Evolutionary conservation across 2,329 filamentous ascomycete species (phyloP).

Genomic region (Leptosphaerulina australis): DNA sequence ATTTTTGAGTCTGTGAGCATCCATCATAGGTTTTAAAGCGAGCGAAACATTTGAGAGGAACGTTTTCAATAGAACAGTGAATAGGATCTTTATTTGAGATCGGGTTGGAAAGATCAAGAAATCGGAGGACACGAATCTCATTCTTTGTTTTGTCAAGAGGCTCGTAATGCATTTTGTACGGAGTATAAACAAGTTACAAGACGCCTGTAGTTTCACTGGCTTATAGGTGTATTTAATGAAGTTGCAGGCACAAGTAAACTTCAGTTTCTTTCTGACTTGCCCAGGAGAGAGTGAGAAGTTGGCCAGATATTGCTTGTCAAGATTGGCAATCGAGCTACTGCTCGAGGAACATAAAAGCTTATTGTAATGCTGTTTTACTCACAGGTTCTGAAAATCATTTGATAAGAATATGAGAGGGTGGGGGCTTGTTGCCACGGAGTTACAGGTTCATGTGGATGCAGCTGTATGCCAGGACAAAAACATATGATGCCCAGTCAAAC

Average conservation of each 20-base stretch:
- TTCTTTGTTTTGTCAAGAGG: constrained; percentile 3
- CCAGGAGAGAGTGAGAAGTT: not conserved
- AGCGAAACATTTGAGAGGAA: not conserved
- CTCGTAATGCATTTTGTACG: constrained; percentile 3
- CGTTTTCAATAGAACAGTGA: constrained; percentile 7
- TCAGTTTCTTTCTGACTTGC: not conserved
- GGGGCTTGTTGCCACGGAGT: not conserved
- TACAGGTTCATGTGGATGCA: not conserved
- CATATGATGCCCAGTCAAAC: not conserved
- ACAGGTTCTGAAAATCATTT: not conserved
- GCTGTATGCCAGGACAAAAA: not conserved
- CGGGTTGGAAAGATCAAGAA: constrained; percentile 1
- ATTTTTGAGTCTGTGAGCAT: not conserved
- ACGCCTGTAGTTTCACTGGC: not conserved
- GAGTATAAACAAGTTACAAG: not conserved
- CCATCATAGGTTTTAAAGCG: not conserved
- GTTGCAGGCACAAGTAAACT: not conserved
- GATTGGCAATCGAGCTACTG: not conserved
- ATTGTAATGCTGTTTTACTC: not conserved
- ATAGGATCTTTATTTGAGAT: not conserved
- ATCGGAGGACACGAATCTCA: constrained; percentile 4
- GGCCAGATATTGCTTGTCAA: not conserved
- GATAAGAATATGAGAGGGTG: constrained; percentile 1
- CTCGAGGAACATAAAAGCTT: not conserved
- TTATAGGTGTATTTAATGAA: too few species aligned